phyloP scores from a whole-genome alignment of 148 eudicot genomes.

The Nyssa sinensis region DNA sequence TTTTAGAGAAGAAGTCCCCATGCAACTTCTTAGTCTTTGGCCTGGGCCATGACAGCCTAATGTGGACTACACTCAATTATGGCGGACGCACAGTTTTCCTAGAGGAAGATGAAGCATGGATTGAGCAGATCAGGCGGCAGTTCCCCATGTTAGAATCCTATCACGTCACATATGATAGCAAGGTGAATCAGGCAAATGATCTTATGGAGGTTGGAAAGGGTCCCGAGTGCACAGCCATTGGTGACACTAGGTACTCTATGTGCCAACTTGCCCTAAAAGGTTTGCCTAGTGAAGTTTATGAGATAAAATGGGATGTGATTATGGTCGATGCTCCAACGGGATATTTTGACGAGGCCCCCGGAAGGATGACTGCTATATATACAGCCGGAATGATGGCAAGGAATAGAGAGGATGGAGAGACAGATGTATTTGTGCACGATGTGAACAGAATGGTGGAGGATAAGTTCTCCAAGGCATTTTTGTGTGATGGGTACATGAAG shows the following conservation, averaged over 20 bases:
- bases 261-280: conserved; percentile 81
- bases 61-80: conserved; percentile 80
- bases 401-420: conserved; percentile 54
- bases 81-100: conserved; percentile 72
- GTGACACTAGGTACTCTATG: conserved; percentile 55
- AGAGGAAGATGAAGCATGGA: conserved; percentile 72
- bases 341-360: conserved; percentile 88
- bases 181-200: conserved; percentile 47
- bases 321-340: conserved; percentile 99
- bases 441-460: conserved; percentile 92
- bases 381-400: conserved; percentile 96
- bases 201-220: conserved; percentile 48
- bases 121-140: conserved; percentile 46
- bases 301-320: conserved; percentile 78
- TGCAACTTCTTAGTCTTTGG: conserved; percentile 84
- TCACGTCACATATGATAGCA: conserved; percentile 66
- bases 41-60: conserved; percentile 72
- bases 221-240: conserved; percentile 37
- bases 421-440: conserved; percentile 94
- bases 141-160: conserved; percentile 60
- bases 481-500: conserved; percentile 89
- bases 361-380: conserved; percentile 92
- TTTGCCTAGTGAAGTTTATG: conserved; percentile 68
- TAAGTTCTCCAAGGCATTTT: conserved; percentile 65
- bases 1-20: conserved; percentile 63